Percentiles rank a stretch among this genome's conserved stretches.
phyloP scores from a whole-genome alignment of 768 basidiomycete species.

The Suillus fuscotomentosus region DNA sequence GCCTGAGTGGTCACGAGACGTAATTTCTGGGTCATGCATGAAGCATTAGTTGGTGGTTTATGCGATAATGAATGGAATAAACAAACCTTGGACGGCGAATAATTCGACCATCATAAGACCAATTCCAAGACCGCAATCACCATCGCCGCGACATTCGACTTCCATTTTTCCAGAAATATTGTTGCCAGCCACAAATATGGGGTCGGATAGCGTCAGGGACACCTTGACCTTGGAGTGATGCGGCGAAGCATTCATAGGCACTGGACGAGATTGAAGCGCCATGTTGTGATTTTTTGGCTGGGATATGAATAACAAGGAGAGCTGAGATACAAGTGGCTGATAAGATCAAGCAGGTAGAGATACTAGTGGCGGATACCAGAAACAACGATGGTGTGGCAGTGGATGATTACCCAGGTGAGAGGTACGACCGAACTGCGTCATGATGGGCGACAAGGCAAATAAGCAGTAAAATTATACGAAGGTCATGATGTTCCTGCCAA shows the following conservation, averaged over 20 bases:
- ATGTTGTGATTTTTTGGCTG: conserved; percentile 12
- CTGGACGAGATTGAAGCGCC: conserved; percentile 37
- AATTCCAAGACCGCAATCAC: conserved; percentile 61
- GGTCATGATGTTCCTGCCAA: conserved; percentile 17
- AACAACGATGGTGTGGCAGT: conserved; percentile 7
- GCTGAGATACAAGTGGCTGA: not conserved
- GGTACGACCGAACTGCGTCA: conserved; percentile 15
- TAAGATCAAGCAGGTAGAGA: conserved; percentile 10
- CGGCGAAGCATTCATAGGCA: conserved; percentile 81
- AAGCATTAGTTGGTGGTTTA: conserved; percentile 5
- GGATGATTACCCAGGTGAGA: conserved; percentile 2
- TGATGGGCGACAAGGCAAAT: conserved; percentile 2
- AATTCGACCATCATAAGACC: conserved; percentile 77
- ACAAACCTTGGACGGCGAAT: conserved; percentile 66
- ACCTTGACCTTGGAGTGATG: conserved; percentile 79
- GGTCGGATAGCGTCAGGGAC: conserved; percentile 55
- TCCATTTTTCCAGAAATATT: conserved; percentile 74
- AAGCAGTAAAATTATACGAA: conserved; percentile 14
- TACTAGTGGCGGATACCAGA: conserved; percentile 7
- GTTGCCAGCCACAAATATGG: conserved; percentile 63
- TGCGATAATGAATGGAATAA: conserved; percentile 1
- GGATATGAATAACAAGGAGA: not conserved
- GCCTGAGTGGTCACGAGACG: conserved; percentile 77
- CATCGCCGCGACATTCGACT: conserved; percentile 75
- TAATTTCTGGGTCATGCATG: conserved; percentile 51